These are phyloP conservation scores for Quercus agrifolia DNA, from an alignment of 306 rosid species.

Conservation along the genomic window DNA sequence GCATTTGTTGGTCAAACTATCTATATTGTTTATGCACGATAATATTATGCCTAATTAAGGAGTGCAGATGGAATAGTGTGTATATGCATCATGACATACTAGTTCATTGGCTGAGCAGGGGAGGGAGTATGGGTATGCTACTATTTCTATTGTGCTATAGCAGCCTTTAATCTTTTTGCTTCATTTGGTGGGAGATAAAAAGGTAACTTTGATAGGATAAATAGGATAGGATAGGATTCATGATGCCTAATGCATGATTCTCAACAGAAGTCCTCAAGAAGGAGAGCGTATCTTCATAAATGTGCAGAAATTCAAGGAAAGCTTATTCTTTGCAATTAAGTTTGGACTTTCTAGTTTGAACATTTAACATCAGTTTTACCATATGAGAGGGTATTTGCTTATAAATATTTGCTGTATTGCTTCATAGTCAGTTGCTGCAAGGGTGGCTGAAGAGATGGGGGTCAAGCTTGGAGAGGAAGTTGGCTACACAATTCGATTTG, in stretches of 20 bases:
- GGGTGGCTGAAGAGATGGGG: slow-evolving; percentile 94
- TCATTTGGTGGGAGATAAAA: background rate
- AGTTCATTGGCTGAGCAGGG: background rate
- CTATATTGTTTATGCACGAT: background rate
- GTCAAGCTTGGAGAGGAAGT: slow-evolving; percentile 89
- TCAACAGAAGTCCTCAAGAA: background rate
- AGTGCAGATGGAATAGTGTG: background rate
- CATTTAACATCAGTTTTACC: background rate
- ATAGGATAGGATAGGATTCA: no score
- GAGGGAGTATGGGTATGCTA: background rate
- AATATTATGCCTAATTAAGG: background rate
- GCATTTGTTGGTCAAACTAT: no score
- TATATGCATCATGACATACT: background rate
- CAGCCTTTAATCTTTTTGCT: background rate
- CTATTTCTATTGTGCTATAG: background rate
- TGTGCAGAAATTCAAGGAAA: no score
- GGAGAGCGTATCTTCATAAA: background rate
- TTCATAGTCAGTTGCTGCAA: slow-evolving; percentile 75
- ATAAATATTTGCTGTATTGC: background rate
- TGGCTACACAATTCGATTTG: slow-evolving; percentile 92
- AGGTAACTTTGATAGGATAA: background rate
- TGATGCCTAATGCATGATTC: no score
- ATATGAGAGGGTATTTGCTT: background rate
- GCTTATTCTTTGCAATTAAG: background rate
- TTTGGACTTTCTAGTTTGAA: background rate